Base-by-base conservation (phyloP, 495 filamentous ascomycete species). In the Aspergillus sparsus region DNA sequence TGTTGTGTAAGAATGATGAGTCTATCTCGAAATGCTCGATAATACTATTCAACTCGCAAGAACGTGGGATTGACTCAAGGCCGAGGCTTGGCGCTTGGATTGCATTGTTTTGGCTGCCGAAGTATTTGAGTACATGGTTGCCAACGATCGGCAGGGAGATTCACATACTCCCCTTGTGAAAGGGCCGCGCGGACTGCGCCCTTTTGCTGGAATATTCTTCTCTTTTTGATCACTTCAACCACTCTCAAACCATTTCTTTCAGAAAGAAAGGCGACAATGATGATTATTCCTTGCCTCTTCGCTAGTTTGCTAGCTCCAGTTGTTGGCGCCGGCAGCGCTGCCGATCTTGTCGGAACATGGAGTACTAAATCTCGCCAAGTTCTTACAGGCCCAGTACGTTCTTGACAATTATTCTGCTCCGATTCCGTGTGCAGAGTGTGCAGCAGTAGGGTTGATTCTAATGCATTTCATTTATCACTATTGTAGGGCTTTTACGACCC, bases 401-500 rank as follows among this genome's bases (percentile, higher is more conserved):
- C 21, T 51, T 49, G 16, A 33, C 33, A 16, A 18, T 35, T 15
- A 27, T 56, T 15, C 21, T 27, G 21, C 21, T 27, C 3, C 21
- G 21, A 27, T 27, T 27, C 3, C 21, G 21, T 27, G 21, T 27
- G 3, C 21, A 27, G 21, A 27, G 21, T 27, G 21, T 27, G 3
- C 21, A 27, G 21, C 21, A 27, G 21, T 27, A 27, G 21, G 49
- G 33, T 8, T 51, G 21, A 10, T 37, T 53, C 44, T 55, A 31
- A 52, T 42, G 11, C 32, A 39, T 34, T 35, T 16, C 13, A 41
- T n/a, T 59, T 34, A 16, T 44, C 36, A 34, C 33, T 62, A 13
- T 31, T 6, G 41, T 33, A 92, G 89, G 82, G 81, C 63, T 92
- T 92, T 71, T 92, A 90, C 63, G 83, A 93, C 68, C 85, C 87